phyloP scores from a whole-genome alignment of 805 yeast species.

The Cyberlindnera mississippiensis region DNA sequence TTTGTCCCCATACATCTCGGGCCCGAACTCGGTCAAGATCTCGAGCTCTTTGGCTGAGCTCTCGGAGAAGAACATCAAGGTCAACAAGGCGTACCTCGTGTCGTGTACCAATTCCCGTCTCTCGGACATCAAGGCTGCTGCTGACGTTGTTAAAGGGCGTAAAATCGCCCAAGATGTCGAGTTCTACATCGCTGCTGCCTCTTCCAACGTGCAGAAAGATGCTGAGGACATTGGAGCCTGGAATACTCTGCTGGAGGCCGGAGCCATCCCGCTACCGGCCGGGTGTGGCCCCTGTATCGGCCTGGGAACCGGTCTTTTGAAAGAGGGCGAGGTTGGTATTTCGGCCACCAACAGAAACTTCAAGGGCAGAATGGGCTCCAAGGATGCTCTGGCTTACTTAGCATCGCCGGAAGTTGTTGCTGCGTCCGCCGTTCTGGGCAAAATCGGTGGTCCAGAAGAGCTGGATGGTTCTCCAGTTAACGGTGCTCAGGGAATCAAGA shows the following conservation, averaged over 20 bases:
- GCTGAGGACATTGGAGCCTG: slow-evolving; percentile 93
- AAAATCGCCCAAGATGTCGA: slow-evolving; percentile 88
- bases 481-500: slow-evolving; percentile 45
- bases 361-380: slow-evolving; percentile 99
- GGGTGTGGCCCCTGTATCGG: slow-evolving; percentile 99
- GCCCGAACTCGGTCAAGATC: slow-evolving; percentile 96
- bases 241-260: slow-evolving; percentile 85
- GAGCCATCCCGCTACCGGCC: slow-evolving; percentile 92
- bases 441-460: slow-evolving; percentile 90
- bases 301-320: slow-evolving; percentile 85
- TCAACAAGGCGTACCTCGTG: slow-evolving; percentile 95
- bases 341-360: slow-evolving; percentile 98
- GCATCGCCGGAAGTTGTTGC: slow-evolving; percentile 99
- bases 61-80: slow-evolving; percentile 65
- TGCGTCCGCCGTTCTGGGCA: slow-evolving; percentile 94
- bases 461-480: slow-evolving; percentile 57
- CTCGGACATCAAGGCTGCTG: slow-evolving; percentile 92
- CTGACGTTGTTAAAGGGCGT: slow-evolving; percentile 72
- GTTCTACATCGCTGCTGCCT: slow-evolving; percentile 97
- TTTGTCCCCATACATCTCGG: slow-evolving; percentile 85
- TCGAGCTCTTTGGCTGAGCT: slow-evolving; percentile 75
- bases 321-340: slow-evolving; percentile 97
- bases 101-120: slow-evolving; percentile 96
- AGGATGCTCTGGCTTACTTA: slow-evolving; percentile 91
- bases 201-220: slow-evolving; percentile 86